These are phyloP conservation scores for Hericium rajendrae DNA, from an alignment of 768 basidiomycete genomes.

Conservation along the genomic window DNA sequence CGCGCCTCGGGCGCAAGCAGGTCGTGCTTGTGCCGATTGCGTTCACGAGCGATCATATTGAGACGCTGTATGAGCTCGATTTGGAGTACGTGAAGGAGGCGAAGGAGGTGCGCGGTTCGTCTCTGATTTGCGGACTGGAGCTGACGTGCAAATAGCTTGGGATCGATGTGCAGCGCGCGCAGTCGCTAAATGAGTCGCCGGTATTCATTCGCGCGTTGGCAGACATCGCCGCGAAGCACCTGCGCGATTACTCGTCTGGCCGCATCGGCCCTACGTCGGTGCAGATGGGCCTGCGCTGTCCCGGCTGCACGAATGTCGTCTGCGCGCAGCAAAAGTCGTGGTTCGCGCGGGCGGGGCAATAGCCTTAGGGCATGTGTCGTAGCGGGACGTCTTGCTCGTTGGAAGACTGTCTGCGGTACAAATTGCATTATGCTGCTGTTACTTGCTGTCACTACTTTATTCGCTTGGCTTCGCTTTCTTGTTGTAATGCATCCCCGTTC, in stretches of 20 bases:
- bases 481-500: no score
- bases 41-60: conserved; percentile 98
- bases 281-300: conserved; percentile 84
- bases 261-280: conserved; percentile 53
- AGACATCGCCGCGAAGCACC: conserved; percentile 77
- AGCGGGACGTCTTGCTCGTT: not conserved
- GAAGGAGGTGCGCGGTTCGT: conserved; percentile 53
- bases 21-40: conserved; percentile 89
- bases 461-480: no score
- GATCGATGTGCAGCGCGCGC: conserved; percentile 80
- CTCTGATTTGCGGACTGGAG: not conserved
- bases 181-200: conserved; percentile 90
- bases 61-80: conserved; percentile 95
- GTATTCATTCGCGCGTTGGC: conserved; percentile 93
- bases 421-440: no score
- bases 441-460: no score
- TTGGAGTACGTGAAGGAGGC: conserved; percentile 90
- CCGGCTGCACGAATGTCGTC: conserved; percentile 83
- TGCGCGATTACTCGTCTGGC: conserved; percentile 51
- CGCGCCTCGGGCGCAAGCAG: conserved; percentile 65
- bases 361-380: not conserved
- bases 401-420: no score
- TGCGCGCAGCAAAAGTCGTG: conserved; percentile 85
- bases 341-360: conserved; percentile 68
- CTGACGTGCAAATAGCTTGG: conserved; percentile 52